Evolutionary conservation across 2,329 filamentous ascomycete genomes (phyloP).

Genomic region (Ceratocystis lukuohia): DNA sequence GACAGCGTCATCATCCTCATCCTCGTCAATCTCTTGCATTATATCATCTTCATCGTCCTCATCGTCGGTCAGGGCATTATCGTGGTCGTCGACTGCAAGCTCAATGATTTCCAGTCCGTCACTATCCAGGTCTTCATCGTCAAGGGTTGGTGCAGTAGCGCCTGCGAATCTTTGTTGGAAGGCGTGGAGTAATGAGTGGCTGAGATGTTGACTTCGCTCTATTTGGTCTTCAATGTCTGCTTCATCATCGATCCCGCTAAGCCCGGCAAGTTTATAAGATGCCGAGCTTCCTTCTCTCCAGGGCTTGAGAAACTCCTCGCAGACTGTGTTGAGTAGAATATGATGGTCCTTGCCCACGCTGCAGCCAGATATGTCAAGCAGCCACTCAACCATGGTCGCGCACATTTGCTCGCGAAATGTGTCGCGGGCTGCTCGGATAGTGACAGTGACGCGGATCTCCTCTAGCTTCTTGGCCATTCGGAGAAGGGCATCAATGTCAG

Average conservation of each 20-base stretch:
- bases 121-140: conserved; percentile 36
- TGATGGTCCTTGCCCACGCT: conserved; percentile 67
- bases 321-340: conserved; percentile 68
- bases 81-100: conserved; percentile 26
- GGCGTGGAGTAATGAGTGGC: conserved; percentile 28
- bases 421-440: conserved; percentile 81
- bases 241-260: conserved; percentile 71
- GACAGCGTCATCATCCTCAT: conserved; percentile 54
- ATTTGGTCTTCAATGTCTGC: conserved; percentile 45
- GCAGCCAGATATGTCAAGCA: conserved; percentile 83
- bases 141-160: conserved; percentile 14
- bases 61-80: conserved; percentile 3
- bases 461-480: conserved; percentile 75
- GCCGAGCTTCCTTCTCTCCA: conserved; percentile 81
- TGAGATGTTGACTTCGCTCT: conserved; percentile 26
- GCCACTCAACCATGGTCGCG: conserved; percentile 92
- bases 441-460: conserved; percentile 90
- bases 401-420: conserved; percentile 98
- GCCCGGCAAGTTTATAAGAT: conserved; percentile 62
- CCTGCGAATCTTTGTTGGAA: conserved; percentile 22
- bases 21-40: conserved; percentile 22
- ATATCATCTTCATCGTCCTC: conserved; percentile 12
- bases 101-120: conserved; percentile 31
- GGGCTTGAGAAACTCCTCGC: conserved; percentile 76
- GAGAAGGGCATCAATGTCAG: conserved; percentile 59